Percentiles rank a stretch among this genome's conserved stretches.
Evolutionary conservation across 495 filamentous ascomycete genomes (phyloP).

Genomic region (Lepraria neglecta): DNA sequence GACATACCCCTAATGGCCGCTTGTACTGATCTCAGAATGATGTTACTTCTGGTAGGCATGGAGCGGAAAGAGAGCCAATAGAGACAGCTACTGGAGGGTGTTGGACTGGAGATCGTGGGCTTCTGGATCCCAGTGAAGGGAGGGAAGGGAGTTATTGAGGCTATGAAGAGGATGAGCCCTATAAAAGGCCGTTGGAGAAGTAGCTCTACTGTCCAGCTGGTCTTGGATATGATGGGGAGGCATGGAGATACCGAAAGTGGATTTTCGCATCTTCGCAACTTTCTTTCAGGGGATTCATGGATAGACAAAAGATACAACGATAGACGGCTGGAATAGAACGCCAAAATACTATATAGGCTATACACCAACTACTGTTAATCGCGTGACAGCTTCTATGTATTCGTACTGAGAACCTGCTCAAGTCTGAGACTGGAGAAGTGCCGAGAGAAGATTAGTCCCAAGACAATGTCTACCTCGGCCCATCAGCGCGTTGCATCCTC

Average conservation of each 20-base stretch:
- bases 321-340: no score
- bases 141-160: constrained; percentile 32
- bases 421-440: not conserved
- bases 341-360: no score
- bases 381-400: no score
- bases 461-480: constrained; percentile 8
- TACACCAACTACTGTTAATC: no score
- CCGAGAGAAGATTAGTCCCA: not conserved
- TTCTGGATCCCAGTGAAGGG: constrained; percentile 29
- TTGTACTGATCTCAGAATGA: constrained; percentile 29
- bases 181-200: not conserved
- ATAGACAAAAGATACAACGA: no score
- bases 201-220: not conserved
- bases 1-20: constrained; percentile 22
- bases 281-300: no score
- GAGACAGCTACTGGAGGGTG: constrained; percentile 21
- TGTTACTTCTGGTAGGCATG: constrained; percentile 28
- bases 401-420: no score
- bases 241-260: no score
- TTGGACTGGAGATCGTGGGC: constrained; percentile 30
- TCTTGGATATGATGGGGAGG: not conserved
- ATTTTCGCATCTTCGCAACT: no score
- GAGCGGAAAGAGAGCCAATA: constrained; percentile 27
- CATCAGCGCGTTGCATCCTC: not conserved
- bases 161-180: not conserved